Percentiles rank a stretch among this genome's conserved stretches.
Evolutionary conservation across 345 rosid genomes (phyloP).

Genomic region (Lepidium didymum): DNA sequence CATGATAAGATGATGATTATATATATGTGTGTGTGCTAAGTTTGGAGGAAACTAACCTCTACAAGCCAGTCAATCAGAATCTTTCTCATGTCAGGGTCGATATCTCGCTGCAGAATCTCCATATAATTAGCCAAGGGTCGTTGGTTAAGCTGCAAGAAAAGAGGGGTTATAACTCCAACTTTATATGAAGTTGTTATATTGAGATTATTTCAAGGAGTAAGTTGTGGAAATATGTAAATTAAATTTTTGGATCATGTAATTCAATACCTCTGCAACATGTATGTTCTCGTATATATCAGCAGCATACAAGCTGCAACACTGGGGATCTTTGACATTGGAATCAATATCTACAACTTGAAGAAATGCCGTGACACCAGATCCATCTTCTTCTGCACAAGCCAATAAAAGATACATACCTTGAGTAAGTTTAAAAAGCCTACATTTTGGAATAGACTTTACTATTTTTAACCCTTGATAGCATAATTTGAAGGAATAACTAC

Average conservation of each 20-base stretch:
- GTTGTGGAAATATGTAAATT: conserved; percentile 8
- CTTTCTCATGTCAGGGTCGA: conserved; percentile 68
- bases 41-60: conserved; percentile 49
- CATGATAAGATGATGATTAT: neutral
- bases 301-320: conserved; percentile 65
- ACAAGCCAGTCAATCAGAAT: conserved; percentile 92
- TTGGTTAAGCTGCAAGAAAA: conserved; percentile 52
- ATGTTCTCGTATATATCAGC: conserved; percentile 54
- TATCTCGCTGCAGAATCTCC: conserved; percentile 68
- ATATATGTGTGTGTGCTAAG: neutral
- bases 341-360: conserved; percentile 60
- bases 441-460: neutral
- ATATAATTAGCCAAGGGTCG: conserved; percentile 71
- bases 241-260: conserved; percentile 1
- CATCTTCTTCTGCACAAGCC: conserved; percentile 45
- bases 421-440: neutral
- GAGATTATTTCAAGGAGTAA: neutral
- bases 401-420: conserved; percentile 2
- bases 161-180: neutral
- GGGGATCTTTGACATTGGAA: conserved; percentile 61
- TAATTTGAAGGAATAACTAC: neutral
- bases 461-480: neutral
- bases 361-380: conserved; percentile 20
- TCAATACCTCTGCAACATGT: conserved; percentile 69
- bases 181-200: neutral